phyloP scores from a whole-genome alignment of 305 asterid species.

The Fraxinus sp. region DNA sequence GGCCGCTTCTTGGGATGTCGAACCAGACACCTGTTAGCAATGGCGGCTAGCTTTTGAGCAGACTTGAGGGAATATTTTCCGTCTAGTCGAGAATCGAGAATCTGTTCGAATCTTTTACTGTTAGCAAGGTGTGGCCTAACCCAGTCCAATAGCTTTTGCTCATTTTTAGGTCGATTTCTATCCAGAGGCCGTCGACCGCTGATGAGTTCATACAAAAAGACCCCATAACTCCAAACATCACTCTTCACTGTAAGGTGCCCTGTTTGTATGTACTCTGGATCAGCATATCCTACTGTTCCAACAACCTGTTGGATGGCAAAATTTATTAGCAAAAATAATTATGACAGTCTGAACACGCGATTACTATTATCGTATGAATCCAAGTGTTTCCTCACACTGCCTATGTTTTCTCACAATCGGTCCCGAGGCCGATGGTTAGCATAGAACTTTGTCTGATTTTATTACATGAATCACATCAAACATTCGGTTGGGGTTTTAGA shows the following conservation, averaged over 20 bases:
- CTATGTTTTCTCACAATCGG: neutral
- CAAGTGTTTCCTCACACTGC: neutral
- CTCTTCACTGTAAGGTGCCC: conserved; percentile 84
- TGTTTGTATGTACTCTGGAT: conserved; percentile 84
- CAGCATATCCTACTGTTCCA: conserved; percentile 92
- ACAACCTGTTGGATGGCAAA: conserved; percentile 51
- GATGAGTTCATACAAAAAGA: conserved; percentile 83
- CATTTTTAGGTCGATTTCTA: conserved; percentile 72
- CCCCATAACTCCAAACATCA: conserved; percentile 90
- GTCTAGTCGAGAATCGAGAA: conserved; percentile 69
- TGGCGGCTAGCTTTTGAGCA: conserved; percentile 79
- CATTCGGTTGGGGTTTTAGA: neutral
- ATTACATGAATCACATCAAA: neutral
- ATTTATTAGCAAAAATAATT: neutral
- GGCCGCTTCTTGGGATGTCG: conserved; percentile 76
- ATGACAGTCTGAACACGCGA: neutral
- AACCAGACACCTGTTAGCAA: conserved; percentile 66
- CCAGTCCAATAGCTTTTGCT: conserved; percentile 83
- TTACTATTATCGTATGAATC: neutral
- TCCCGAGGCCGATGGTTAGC: neutral
- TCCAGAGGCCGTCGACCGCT: conserved; percentile 82
- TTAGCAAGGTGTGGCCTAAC: conserved; percentile 72
- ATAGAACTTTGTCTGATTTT: no score
- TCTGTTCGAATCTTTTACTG: conserved; percentile 65
- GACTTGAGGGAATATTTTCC: conserved; percentile 60